Evolutionary conservation across 2,329 filamentous ascomycete species (phyloP).

Genomic region (Colletotrichum sp.): DNA sequence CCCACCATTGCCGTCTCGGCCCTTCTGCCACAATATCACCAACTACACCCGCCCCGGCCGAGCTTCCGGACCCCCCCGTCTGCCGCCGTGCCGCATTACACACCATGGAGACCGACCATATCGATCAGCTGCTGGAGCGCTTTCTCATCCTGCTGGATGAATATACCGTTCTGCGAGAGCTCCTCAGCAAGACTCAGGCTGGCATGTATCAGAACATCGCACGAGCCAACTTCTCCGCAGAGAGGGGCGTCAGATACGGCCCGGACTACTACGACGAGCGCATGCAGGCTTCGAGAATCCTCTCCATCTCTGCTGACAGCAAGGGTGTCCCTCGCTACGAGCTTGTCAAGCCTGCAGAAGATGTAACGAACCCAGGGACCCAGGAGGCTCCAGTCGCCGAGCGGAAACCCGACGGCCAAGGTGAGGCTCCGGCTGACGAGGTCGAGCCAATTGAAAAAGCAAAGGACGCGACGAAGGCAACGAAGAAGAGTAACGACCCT

Average conservation of each 20-base stretch:
- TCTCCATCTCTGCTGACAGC: conserved; percentile 35
- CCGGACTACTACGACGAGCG: conserved; percentile 75
- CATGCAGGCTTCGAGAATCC: conserved; percentile 65
- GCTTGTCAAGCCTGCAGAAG: conserved; percentile 20
- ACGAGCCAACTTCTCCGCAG: conserved; percentile 77
- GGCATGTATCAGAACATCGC: conserved; percentile 66
- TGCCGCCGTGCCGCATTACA: neutral
- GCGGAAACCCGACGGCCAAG: neutral
- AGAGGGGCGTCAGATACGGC: conserved; percentile 68
- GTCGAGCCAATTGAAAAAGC: conserved; percentile 10
- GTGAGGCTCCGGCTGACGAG: neutral
- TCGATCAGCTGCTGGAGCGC: conserved; percentile 68
- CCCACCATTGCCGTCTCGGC: neutral
- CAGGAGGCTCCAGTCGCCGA: conserved; percentile 10
- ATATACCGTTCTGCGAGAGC: conserved; percentile 64
- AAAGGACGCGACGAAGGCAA: neutral
- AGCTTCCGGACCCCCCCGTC: neutral
- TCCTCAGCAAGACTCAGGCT: conserved; percentile 59
- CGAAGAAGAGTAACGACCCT: conserved; percentile 51
- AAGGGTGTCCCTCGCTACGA: conserved; percentile 26
- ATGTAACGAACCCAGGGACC: neutral
- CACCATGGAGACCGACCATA: conserved; percentile 33
- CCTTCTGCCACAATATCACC: neutral
- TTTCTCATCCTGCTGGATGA: conserved; percentile 72
- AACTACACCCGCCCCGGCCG: neutral